Base-by-base conservation (phyloP, 2,329 filamentous ascomycete genomes). In the Albifimbria verrucaria region DNA sequence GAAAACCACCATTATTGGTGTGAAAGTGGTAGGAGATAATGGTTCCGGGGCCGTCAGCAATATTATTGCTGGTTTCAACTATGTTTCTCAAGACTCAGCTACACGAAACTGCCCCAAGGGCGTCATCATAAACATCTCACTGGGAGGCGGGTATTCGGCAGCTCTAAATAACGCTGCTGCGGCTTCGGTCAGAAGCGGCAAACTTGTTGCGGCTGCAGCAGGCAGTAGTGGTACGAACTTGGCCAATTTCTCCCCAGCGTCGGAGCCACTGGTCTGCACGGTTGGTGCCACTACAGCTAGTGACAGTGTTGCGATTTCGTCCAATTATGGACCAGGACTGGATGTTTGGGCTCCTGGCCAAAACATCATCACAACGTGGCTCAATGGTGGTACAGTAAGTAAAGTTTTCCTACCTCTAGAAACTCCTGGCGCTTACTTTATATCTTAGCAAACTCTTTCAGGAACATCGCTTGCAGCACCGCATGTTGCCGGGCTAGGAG, bases 151-250 rank as follows among this genome's bases (percentile, higher is more conserved):
- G 21, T 55, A 36, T 55, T 76, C 74, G 3, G 52, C 68, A 1
- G 63, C 77, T 25, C 60, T 80, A 52, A 82, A 81, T 70, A 64
- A 59, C 23, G 78, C 77, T 10, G 76, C 78, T 17, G 67, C 66
- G 10, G 67, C 66, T 43, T 67, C 77, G 25, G 68, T 77, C 56
- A 55, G 54, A 21, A 62, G 66, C 1, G 77, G 77, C 26, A 67
- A 80, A 50, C 77, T 78, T 52, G 68, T 79, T 25, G 75, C 74
- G 52, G 78, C 79, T 7, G 78, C 79, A 4, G 79, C 78, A 15
- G 79, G 79, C 28, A 81, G 81, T 48, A 52, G 49, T 49, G 57
- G 57, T 39, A 24, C 42, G 10, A 56, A 60, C 21, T 57, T 54
- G 1, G 52, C 46, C 10, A 17, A 42, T 32, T 49, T 42, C n/a